Conservation (phyloP, 2,329 filamentous ascomycete species). For the Trichoderma harzianum region DNA sequence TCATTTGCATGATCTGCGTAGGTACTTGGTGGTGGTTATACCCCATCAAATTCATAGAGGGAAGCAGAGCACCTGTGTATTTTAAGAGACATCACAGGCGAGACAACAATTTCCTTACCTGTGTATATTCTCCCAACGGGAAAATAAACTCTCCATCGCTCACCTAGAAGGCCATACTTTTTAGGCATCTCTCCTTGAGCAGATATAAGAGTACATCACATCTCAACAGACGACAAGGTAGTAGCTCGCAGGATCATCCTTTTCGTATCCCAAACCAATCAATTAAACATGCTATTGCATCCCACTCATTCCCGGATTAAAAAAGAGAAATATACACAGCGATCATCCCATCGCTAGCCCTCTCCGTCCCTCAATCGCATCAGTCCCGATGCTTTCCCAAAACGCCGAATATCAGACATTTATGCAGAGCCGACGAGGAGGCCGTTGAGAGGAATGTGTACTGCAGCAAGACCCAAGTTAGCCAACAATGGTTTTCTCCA, state of each 20-base stretch:
- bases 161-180: too few species aligned
- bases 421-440: conserved; percentile 66
- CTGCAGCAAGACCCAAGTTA: conserved; percentile 34
- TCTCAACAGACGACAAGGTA: too few species aligned
- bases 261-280: conserved; percentile 10
- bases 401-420: conserved; percentile 23
- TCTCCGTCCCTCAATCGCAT: neutral
- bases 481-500: neutral
- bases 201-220: neutral
- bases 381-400: conserved; percentile 2
- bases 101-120: too few species aligned
- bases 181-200: too few species aligned
- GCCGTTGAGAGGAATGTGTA: conserved; percentile 69
- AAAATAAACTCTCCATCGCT: neutral
- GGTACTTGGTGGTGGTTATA: neutral
- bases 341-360: neutral
- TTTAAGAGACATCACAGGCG: too few species aligned
- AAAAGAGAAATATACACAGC: neutral
- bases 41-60: neutral
- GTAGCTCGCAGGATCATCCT: too few species aligned
- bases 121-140: neutral
- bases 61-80: neutral
- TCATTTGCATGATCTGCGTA: neutral
- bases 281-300: conserved; percentile 16
- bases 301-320: conserved; percentile 7